Evolutionary conservation across 345 rosid genomes (phyloP), one percentile per base, ranked within the genome.

Genomic region (Noccaea bulbosa): DNA sequence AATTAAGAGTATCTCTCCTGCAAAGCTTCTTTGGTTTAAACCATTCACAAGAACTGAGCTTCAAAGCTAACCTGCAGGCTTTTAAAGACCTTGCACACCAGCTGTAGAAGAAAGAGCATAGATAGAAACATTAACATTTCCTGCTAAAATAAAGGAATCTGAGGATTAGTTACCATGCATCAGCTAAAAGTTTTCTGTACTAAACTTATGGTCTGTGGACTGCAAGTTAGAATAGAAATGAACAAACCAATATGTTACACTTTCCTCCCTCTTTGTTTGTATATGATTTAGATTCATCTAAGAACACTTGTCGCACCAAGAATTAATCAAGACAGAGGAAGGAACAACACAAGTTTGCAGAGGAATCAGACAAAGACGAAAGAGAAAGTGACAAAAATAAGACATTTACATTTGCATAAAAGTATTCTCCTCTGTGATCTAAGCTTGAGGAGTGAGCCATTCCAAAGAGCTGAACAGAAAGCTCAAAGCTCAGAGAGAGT

Each of bases 351-450:
- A 39, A 75, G 34, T 53, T 76, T 69, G 40, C 40, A 54, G 69
- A 62, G 49, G 55, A 70, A 68, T 57, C 58, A 62, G 69, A 62
- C 20, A 40, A 72, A 54, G 30, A 12, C 51, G 51, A 53, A 37
- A 53, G 41, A 67, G 5, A 52, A 49, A 49, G 3, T 44, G 52
- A 27, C 30, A 27, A 27, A 27, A 27, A 27, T 27, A 53, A 34
- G 48, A 64, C 35, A 56, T 70, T 75, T 61, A 63, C 79, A 62
- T 33, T 41, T 63, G 71, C 70, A 55, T 62, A 69, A 6, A 6
- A 75, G 65, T 51, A 15, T 24, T 24, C 41, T 60, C 39, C 55
- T 8, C 50, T 38, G 71, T 27, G 15, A 76, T 63, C 61, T 63
- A 69, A 62, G 70, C 75, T 62, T 46, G 59, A 27, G 30, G 30